phyloP scores from a whole-genome alignment of 495 filamentous ascomycete species.

The Aspergillus taichungensis region DNA sequence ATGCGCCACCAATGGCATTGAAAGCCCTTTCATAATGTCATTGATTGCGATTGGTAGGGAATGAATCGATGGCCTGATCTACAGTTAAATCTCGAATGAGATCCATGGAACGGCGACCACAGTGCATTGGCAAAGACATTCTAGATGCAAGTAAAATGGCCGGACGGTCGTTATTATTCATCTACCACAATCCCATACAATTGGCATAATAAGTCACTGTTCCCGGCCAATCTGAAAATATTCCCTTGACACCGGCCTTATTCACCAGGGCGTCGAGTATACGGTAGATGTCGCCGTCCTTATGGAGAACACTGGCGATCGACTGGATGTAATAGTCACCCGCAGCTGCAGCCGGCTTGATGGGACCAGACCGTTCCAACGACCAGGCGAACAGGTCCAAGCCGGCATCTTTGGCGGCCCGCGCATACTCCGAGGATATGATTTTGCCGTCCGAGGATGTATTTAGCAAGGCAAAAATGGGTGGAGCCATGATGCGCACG shows the following conservation, averaged over 20 bases:
- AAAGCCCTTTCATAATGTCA: too few species aligned
- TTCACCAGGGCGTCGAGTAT: conserved; percentile 49
- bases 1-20: too few species aligned
- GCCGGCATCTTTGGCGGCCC: conserved; percentile 41
- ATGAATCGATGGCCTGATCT: too few species aligned
- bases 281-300: conserved; percentile 50
- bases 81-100: too few species aligned
- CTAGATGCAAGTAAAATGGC: too few species aligned
- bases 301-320: conserved; percentile 40
- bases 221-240: conserved; percentile 56
- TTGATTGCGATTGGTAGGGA: too few species aligned
- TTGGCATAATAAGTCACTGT: conserved; percentile 56
- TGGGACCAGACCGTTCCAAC: conserved; percentile 49
- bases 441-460: conserved; percentile 10
- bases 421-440: conserved; percentile 20
- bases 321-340: conserved; percentile 47
- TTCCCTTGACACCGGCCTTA: conserved; percentile 44
- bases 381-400: conserved; percentile 53
- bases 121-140: too few species aligned
- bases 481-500: conserved; percentile 12
- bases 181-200: conserved; percentile 37
- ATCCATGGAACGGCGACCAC: too few species aligned
- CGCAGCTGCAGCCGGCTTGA: conserved; percentile 31
- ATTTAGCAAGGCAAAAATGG: conserved; percentile 13
- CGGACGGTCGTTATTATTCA: neutral